phyloP scores from a whole-genome alignment of 208 protist genomes.

The Leishmania arabica region DNA sequence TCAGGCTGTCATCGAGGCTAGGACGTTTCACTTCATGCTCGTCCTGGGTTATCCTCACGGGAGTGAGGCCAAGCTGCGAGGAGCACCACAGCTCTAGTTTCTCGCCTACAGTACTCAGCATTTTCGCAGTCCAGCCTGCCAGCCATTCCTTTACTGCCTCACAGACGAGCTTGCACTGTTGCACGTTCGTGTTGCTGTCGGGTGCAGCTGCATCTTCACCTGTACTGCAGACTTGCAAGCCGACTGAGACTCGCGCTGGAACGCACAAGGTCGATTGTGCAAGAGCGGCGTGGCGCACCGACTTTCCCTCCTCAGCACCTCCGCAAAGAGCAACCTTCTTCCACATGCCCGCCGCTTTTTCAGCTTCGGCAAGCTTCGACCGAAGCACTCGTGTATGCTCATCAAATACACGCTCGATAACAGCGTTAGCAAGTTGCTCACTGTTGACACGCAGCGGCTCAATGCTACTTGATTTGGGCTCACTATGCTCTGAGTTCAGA shows the following conservation, averaged over 20 bases:
- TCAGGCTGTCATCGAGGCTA: background rate
- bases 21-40: background rate
- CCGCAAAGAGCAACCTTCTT: conserved; percentile 19
- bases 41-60: background rate
- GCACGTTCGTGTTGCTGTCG: background rate
- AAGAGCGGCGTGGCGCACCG: background rate
- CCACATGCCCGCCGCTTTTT: conserved; percentile 25
- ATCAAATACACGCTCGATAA: conserved; percentile 28
- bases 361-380: conserved; percentile 24
- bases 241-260: background rate
- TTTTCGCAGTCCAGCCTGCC: background rate
- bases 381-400: conserved; percentile 15
- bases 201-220: background rate
- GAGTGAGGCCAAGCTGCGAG: background rate
- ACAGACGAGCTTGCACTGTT: background rate
- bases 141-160: conserved; percentile 2
- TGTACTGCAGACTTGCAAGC: background rate
- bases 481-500: background rate
- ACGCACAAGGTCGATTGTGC: background rate
- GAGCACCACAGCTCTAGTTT: conserved; percentile 4
- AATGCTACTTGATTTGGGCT: background rate
- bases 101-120: background rate
- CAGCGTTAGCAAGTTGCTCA: conserved; percentile 20
- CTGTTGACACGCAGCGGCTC: conserved; percentile 18
- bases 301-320: background rate